Percentiles rank a stretch among this genome's conserved stretches.
Evolutionary conservation across 1,284 basidiomycete genomes (phyloP).

Genomic region (Ceratobasidium sp.): DNA sequence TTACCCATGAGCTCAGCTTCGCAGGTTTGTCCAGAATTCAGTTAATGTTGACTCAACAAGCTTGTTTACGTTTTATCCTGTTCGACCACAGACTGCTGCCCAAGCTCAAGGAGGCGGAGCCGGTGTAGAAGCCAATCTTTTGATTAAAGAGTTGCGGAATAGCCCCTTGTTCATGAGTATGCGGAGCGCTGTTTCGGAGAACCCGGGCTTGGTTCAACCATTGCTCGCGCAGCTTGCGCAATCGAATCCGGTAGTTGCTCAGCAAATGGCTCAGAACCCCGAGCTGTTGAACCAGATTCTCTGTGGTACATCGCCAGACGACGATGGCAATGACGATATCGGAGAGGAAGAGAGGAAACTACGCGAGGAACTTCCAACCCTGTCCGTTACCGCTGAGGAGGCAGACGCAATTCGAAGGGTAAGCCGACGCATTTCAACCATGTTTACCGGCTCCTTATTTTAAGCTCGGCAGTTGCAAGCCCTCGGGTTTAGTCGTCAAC

Average conservation of each 20-base stretch:
- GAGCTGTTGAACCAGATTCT: conserved; percentile 76
- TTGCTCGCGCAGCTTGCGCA: conserved; percentile 84
- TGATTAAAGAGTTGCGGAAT: conserved; percentile 68
- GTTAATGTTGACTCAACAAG: neutral
- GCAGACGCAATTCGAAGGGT: conserved; percentile 87
- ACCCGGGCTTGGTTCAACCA: conserved; percentile 83
- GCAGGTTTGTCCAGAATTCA: conserved; percentile 21
- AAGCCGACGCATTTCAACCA: conserved; percentile 56
- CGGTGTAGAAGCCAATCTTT: conserved; percentile 54
- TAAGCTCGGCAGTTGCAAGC: conserved; percentile 72
- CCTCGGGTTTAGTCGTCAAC: conserved; percentile 86
- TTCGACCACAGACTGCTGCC: conserved; percentile 45
- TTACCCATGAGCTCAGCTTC: conserved; percentile 34
- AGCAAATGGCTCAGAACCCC: conserved; percentile 76
- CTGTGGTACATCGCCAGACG: conserved; percentile 59
- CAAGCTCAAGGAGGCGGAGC: conserved; percentile 53
- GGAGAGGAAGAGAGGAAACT: conserved; percentile 58
- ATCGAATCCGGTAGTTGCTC: conserved; percentile 80
- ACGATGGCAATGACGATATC: conserved; percentile 57
- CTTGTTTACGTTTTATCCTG: conserved; percentile 5
- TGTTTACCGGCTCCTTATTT: no score
- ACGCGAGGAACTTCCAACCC: conserved; percentile 66
- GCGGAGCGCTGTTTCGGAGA: conserved; percentile 76
- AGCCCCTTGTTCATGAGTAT: conserved; percentile 76
- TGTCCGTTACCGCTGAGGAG: conserved; percentile 85